phyloP scores from a whole-genome alignment of 495 filamentous ascomycete species.

The Neurospora discreta region DNA sequence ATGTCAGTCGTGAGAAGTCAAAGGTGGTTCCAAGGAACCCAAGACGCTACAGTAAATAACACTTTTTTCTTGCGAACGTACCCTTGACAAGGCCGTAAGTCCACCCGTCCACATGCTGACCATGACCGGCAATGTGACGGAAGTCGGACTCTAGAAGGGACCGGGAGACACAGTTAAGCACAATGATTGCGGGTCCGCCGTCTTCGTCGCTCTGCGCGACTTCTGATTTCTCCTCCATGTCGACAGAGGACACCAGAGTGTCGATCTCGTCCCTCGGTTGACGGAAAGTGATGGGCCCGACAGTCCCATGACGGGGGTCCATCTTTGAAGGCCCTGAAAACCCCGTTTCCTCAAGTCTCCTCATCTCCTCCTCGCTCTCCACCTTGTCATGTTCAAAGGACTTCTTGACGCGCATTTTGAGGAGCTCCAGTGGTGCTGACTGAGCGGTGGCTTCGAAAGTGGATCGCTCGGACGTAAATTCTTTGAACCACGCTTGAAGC shows the following conservation, averaged over 20 bases:
- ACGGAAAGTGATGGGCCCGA: not conserved
- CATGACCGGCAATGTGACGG: constrained; percentile 45
- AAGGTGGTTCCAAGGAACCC: not conserved
- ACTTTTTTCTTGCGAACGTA: not conserved
- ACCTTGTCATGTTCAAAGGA: not conserved
- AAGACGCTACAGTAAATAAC: not conserved
- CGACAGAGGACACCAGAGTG: not conserved
- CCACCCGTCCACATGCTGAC: constrained; percentile 54
- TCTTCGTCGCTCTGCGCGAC: not conserved
- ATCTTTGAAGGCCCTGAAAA: not conserved
- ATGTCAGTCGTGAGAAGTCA: not conserved
- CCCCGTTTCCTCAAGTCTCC: not conserved
- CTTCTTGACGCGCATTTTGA: not conserved
- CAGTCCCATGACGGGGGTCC: not conserved
- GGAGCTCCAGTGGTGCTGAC: not conserved
- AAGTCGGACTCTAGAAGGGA: constrained; percentile 53
- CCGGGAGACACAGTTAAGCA: constrained; percentile 39
- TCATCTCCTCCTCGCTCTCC: not conserved
- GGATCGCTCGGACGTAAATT: not conserved
- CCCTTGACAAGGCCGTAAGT: constrained; percentile 38
- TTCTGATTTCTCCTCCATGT: not conserved
- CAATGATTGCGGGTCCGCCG: constrained; percentile 14
- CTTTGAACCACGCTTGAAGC: not conserved
- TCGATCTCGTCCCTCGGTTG: not conserved
- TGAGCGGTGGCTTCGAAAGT: not conserved